Conservation (phyloP, 495 filamentous ascomycete genomes). For the Penicillium antarcticum region DNA sequence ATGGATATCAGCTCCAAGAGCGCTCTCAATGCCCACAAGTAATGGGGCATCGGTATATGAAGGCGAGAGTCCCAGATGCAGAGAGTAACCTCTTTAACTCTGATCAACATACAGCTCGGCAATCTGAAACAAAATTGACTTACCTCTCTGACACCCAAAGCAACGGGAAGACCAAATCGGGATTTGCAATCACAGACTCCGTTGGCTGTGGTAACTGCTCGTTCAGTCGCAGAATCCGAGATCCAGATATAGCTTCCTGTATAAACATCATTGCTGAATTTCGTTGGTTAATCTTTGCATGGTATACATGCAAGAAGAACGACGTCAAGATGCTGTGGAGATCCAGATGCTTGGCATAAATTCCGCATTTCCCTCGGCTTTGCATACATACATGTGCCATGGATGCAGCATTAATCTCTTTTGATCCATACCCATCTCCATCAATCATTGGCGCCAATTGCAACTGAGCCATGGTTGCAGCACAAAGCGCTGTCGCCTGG, state of each 20-base stretch:
- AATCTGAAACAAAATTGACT: neutral
- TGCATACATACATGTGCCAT: slow-evolving; percentile 24
- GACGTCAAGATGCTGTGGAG: slow-evolving; percentile 21
- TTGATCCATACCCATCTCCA: neutral
- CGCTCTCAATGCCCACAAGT: slow-evolving; percentile 1
- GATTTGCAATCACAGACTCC: slow-evolving; percentile 20
- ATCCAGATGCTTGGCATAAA: slow-evolving; percentile 13
- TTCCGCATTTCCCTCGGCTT: slow-evolving; percentile 10
- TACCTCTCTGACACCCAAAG: slow-evolving; percentile 35
- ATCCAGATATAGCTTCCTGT: slow-evolving; percentile 26
- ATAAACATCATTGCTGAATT: slow-evolving; percentile 32
- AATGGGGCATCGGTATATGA: slow-evolving; percentile 19
- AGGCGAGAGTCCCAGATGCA: slow-evolving; percentile 29
- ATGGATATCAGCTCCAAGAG: slow-evolving; percentile 10
- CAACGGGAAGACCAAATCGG: slow-evolving; percentile 24
- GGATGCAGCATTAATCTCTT: slow-evolving; percentile 12
- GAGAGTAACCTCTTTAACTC: slow-evolving; percentile 22
- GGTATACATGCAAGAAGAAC: slow-evolving; percentile 35
- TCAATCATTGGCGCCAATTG: slow-evolving; percentile 19
- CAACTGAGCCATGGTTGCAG: slow-evolving; percentile 34
- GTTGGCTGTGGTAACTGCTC: neutral
- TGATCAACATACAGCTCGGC: neutral
- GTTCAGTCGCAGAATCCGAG: slow-evolving; percentile 23
- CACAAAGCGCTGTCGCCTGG: slow-evolving; percentile 26
- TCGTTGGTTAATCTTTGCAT: slow-evolving; percentile 31